Conservation (phyloP, 495 filamentous ascomycete species). For the Sphaerosporella brunnea region DNA sequence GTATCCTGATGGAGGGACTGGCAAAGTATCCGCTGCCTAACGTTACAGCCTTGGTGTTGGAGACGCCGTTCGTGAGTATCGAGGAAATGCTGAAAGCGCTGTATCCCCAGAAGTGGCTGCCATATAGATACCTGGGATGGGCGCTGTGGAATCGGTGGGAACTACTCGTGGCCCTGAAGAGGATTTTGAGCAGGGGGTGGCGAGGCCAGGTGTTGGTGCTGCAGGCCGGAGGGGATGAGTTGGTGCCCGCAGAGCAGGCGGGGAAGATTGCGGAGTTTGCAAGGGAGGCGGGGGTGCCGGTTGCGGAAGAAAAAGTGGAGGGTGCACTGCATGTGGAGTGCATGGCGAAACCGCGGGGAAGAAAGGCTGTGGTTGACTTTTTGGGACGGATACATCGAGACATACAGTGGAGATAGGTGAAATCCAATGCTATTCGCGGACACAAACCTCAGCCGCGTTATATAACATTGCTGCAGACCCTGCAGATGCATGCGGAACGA, state of each 20-base stretch:
- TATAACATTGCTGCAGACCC: too few species aligned
- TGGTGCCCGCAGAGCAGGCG: slow-evolving; percentile 43
- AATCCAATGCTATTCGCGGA: too few species aligned
- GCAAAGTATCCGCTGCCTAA: slow-evolving; percentile 33
- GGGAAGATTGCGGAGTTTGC: slow-evolving; percentile 32
- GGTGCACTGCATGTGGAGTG: slow-evolving; percentile 40
- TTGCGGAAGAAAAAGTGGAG: slow-evolving; percentile 27
- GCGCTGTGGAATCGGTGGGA: slow-evolving; percentile 42
- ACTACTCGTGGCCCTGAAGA: slow-evolving; percentile 26
- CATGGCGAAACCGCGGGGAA: slow-evolving; percentile 29
- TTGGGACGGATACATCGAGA: too few species aligned
- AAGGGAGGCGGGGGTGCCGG: slow-evolving; percentile 23
- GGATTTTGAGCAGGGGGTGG: slow-evolving; percentile 21
- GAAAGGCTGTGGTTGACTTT: slow-evolving; percentile 27
- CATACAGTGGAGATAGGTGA: too few species aligned
- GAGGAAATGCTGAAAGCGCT: slow-evolving; percentile 53
- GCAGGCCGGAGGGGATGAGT: slow-evolving; percentile 47
- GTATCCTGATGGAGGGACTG: slow-evolving; percentile 36
- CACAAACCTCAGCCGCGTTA: too few species aligned
- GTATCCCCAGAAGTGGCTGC: slow-evolving; percentile 70
- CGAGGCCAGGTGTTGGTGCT: slow-evolving; percentile 38
- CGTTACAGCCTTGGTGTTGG: slow-evolving; percentile 42
- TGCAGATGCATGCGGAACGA: too few species aligned
- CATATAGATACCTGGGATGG: slow-evolving; percentile 45
- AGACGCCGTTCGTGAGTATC: slow-evolving; percentile 60